phyloP scores from a whole-genome alignment of 225 moss, liverwort and hornwort genomes.

The Thuidium tamariscinum region DNA sequence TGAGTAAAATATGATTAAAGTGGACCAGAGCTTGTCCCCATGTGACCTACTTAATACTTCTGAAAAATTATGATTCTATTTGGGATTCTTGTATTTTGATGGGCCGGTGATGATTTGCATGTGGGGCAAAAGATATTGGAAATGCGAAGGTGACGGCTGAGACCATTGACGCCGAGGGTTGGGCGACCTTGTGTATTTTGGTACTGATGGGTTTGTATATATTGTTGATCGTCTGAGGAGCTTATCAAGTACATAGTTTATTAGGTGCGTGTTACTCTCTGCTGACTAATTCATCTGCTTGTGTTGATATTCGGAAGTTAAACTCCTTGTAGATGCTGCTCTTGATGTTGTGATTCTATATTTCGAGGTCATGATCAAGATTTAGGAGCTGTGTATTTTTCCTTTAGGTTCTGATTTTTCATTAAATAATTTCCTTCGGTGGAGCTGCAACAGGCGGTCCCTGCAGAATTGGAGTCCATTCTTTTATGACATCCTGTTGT shows the following conservation, averaged over 20 bases:
- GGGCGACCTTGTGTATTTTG: constrained; percentile 50
- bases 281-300: background rate
- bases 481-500: constrained; percentile 15
- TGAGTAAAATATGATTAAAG: background rate
- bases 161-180: constrained; percentile 30
- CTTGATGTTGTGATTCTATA: background rate
- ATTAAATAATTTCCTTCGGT: background rate
- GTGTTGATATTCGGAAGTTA: background rate
- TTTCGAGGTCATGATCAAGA: background rate
- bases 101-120: background rate
- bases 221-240: constrained; percentile 70
- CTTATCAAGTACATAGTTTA: constrained; percentile 68
- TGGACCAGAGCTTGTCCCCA: background rate
- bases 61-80: background rate
- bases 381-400: background rate
- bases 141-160: constrained; percentile 2
- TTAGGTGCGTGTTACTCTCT: constrained; percentile 21
- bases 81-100: background rate
- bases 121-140: constrained; percentile 8
- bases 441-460: constrained; percentile 17
- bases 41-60: background rate
- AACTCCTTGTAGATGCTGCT: background rate
- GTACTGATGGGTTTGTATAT: constrained; percentile 42
- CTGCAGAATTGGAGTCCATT: constrained; percentile 29
- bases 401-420: background rate